Evolutionary conservation across 2,329 filamentous ascomycete species (phyloP).

Genomic region (Magnaporthiopsis rhizophila): DNA sequence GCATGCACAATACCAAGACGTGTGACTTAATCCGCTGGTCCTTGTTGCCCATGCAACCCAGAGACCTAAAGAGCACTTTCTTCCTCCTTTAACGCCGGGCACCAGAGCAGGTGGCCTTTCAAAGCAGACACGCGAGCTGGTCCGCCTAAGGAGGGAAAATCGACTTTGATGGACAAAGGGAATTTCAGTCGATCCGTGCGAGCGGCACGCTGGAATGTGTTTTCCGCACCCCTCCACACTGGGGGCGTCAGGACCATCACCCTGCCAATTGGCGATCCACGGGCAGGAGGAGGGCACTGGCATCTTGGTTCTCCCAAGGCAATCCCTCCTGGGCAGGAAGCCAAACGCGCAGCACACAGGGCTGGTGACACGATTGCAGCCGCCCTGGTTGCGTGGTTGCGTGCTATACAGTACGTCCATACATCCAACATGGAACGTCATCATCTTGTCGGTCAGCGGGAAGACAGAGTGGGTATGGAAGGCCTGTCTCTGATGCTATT

Average conservation of each 20-base stretch:
- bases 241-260: background rate
- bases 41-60: background rate
- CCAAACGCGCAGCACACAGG: background rate
- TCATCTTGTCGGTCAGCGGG: no score
- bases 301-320: background rate
- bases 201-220: background rate
- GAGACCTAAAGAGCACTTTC: no score
- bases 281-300: background rate
- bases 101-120: background rate
- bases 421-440: no score
- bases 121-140: background rate
- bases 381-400: background rate
- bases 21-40: background rate
- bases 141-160: background rate
- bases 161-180: background rate
- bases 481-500: no score
- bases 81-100: no score
- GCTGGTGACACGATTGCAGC: background rate
- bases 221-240: background rate
- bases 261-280: background rate
- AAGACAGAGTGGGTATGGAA: no score
- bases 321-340: background rate
- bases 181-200: background rate
- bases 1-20: background rate
- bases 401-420: background rate